Conservation (phyloP, 169 alveolate genomes). For the Perkinsus marinus region DNA sequence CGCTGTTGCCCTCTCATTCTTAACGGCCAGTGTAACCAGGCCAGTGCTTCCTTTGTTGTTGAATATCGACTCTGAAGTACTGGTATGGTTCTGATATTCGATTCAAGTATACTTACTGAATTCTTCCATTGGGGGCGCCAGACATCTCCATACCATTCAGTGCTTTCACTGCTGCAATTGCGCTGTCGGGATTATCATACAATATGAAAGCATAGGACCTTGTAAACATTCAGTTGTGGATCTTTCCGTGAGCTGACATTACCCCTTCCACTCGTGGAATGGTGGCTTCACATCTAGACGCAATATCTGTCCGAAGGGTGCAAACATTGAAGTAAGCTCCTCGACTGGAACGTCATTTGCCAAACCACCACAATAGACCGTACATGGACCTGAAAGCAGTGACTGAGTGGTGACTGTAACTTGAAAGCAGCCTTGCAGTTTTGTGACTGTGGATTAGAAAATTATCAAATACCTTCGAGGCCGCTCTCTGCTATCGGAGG, state of each 20-base stretch:
- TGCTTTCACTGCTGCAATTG: neutral
- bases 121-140: neutral
- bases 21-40: neutral
- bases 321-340: neutral
- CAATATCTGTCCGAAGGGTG: neutral
- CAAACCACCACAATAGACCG: neutral
- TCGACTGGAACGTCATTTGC: neutral
- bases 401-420: neutral
- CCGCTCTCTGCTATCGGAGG: neutral
- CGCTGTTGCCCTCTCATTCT: neutral
- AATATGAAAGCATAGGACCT: neutral
- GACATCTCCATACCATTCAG: neutral
- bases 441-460: neutral
- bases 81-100: neutral
- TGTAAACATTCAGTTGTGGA: neutral
- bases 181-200: neutral
- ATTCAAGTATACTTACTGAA: neutral
- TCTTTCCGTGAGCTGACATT: neutral
- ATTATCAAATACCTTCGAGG: neutral
- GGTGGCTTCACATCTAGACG: neutral
- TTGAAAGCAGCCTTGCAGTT: neutral
- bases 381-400: neutral
- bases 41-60: neutral
- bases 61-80: neutral
- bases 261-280: neutral